Evolutionary conservation across 768 basidiomycete species (phyloP), one percentile per base, ranked within the genome.

Genomic region (Kwoniella sp.): DNA sequence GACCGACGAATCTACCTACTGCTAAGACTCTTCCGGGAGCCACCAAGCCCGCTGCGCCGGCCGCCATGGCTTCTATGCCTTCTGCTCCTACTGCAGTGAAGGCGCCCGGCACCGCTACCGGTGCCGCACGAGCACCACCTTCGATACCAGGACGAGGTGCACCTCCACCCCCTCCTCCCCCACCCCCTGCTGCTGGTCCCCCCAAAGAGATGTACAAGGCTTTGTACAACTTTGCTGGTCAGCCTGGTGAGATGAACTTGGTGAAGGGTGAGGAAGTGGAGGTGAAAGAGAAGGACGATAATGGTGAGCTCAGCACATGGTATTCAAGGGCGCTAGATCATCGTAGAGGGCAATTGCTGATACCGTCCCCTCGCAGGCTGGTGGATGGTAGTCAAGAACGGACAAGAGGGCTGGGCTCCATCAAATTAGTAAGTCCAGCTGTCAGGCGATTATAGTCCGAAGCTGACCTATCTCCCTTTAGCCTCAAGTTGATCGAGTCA

Each of bases 241-340:
- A 97, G 80, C 88, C 88, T 33, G 94, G 94, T 13, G 96, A 99
- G 80, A 88, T 97, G 84, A 83, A 87, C 6, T 80, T 99, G 55
- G 85, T 84, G 69, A 97, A 97, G 80, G 96, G 93, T 71, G 96
- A 97, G 64, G 62, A 90, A 2, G 90, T 98, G 1, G 94, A 97
- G 81, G 83, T 98, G 21, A 83, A 93, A 30, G 88, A 95, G 82
- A 92, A 96, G 78, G 88, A 89, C 75, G 87, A 93, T 64, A 95
- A 95, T 71, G 96, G 81, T 79, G 29, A 58, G 80, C 40, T 44
- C 17, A 13, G 33, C n/a, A n/a, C n/a, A n/a, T n/a, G n/a, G n/a
- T n/a, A n/a, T n/a, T n/a, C n/a, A n/a, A n/a, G n/a, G n/a, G n/a
- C n/a, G n/a, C n/a, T n/a, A n/a, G n/a, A n/a, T n/a, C n/a, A n/a